Evolutionary conservation across 2,329 filamentous ascomycete genomes (phyloP), one percentile per base, ranked within the genome.

Genomic region (Phialophora chinensis): DNA sequence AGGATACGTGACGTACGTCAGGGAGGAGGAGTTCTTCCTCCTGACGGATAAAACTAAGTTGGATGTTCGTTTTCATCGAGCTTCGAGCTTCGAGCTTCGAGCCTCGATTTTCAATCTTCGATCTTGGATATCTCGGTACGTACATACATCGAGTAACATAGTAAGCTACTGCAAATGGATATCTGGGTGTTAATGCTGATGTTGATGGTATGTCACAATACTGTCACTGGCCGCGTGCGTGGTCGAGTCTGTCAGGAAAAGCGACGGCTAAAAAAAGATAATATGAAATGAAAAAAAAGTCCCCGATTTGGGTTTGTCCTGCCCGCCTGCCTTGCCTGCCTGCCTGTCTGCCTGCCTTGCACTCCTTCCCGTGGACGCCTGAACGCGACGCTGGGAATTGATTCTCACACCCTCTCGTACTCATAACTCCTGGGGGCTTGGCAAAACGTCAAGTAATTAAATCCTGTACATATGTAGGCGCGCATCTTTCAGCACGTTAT

Each of bases 381-480:
- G n/a, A 44, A n/a, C n/a, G 38, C 14, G 38, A 44, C 38, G 38
- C 38, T 44, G 6, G 38, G 38, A n/a, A n/a, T 8, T n/a, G 38
- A 44, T 44, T 44, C 38, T 20, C 14, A 8, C 14, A 8, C 17
- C 5, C 38, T 42, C 38, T 42, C 38, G 38, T 42, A 42, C 38
- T 42, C 38, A 42, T 42, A 44, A 44, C 17, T 44, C 38, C 38
- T 20, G 38, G n/a, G n/a, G n/a, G 38, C 38, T 44, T n/a, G 38
- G 38, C 17, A n/a, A 3, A 42, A 17, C 14, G 17, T 42, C 7
- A 44, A 44, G 38, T 44, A n/a, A 44, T 44, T 44, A 44, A 44
- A n/a, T 52, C 49, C 49, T 52, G 49, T 52, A 52, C 49, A 52
- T 44, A 44, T 44, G 5, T 44, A 44, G 14, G 38, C 8, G 38